Evolutionary conservation across 805 yeast species (phyloP).

Genomic region (Lipomyces starkeyi): DNA sequence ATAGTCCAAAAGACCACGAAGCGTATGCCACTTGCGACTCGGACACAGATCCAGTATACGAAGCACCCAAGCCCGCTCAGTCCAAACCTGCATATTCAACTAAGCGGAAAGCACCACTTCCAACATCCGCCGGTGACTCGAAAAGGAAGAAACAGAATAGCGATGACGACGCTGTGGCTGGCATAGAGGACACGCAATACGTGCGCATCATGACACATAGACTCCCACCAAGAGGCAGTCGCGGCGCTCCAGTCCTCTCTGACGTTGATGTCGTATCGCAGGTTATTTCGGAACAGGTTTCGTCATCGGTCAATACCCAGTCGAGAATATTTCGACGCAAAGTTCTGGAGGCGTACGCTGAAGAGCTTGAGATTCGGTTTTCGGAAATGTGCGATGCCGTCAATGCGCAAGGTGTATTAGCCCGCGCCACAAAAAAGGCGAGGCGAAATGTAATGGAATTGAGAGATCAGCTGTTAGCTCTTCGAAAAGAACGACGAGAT

Average conservation of each 20-base stretch:
- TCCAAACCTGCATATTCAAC: background rate
- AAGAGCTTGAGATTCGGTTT: conserved; percentile 29
- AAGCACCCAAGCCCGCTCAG: background rate
- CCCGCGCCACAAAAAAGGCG: conserved; percentile 18
- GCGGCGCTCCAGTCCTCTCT: conserved; percentile 21
- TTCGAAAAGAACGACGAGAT: conserved; percentile 25
- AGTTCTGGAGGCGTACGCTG: conserved; percentile 27
- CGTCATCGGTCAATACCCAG: conserved; percentile 8
- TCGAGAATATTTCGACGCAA: conserved; percentile 6
- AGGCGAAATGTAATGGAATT: conserved; percentile 8
- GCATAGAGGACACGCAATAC: conserved; percentile 8
- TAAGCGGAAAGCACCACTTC: background rate
- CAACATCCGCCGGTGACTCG: background rate
- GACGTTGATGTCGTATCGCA: conserved; percentile 34
- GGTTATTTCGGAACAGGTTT: conserved; percentile 25
- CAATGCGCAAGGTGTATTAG: conserved; percentile 22
- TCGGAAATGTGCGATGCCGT: conserved; percentile 29
- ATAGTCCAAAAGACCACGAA: background rate
- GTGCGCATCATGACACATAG: conserved; percentile 20
- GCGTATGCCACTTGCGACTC: background rate
- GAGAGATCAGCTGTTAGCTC: conserved; percentile 18
- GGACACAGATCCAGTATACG: background rate
- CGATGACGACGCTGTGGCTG: background rate
- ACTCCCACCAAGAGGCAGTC: conserved; percentile 12
- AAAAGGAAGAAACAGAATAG: background rate